Evolutionary conservation across 352 stramenopile genomes (phyloP).

Genomic region (Phytophthora ohioensis): DNA sequence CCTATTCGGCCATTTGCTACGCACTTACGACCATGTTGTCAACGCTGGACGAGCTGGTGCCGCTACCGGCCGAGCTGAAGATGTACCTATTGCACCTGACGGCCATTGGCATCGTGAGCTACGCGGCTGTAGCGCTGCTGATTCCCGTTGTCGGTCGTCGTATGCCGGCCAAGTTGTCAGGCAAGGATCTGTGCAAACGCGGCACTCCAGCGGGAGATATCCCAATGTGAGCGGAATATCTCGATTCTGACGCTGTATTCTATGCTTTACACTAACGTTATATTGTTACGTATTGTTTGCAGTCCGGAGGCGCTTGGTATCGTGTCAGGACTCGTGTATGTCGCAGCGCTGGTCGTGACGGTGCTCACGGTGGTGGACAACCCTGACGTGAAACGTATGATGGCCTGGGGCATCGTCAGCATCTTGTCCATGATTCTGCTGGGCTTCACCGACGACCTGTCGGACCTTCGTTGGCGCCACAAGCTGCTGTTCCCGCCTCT

Average conservation of each 20-base stretch:
- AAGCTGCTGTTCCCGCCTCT: conserved; percentile 98
- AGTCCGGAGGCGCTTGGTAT: conserved; percentile 91
- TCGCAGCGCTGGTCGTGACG: conserved; percentile 75
- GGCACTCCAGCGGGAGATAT: conserved; percentile 88
- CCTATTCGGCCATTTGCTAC: conserved; percentile 21
- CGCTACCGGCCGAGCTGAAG: conserved; percentile 47
- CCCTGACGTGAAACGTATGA: conserved; percentile 74
- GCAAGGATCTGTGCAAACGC: conserved; percentile 95
- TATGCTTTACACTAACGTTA: conserved; percentile 7
- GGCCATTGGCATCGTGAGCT: conserved; percentile 66
- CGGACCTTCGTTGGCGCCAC: conserved; percentile 96
- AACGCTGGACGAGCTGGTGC: conserved; percentile 28
- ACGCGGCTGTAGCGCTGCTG: conserved; percentile 63
- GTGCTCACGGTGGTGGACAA: conserved; percentile 77
- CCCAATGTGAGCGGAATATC: conserved; percentile 70
- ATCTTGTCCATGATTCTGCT: conserved; percentile 94
- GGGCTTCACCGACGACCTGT: conserved; percentile 96
- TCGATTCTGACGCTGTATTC: neutral
- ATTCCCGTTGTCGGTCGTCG: conserved; percentile 66
- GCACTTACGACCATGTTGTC: conserved; percentile 23
- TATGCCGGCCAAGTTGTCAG: conserved; percentile 87
- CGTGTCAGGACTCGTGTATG: conserved; percentile 88
- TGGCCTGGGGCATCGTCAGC: conserved; percentile 83
- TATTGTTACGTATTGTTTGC: neutral
- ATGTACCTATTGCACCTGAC: conserved; percentile 58